A percentile compares a stretch with the other conserved stretches of the same genome.
Conservation (phyloP, 2,329 filamentous ascomycete species). For the Nannizziopsis arthrosporioides region DNA sequence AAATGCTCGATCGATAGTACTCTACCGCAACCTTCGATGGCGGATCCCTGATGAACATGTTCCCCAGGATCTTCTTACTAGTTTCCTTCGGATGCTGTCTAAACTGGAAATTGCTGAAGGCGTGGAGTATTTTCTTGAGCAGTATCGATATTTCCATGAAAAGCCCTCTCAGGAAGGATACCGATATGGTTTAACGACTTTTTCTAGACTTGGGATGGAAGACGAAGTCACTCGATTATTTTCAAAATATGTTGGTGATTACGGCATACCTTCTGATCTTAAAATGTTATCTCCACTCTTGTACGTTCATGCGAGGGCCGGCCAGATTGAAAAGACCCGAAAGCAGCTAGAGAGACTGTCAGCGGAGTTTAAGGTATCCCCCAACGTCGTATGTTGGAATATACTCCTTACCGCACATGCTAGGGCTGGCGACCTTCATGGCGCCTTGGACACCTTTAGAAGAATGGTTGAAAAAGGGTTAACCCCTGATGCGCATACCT, state of each 20-base stretch:
- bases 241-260: constrained; percentile 28
- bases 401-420: constrained; percentile 60
- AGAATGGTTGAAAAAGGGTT: constrained; percentile 42
- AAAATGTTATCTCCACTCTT: constrained; percentile 46
- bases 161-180: constrained; percentile 27
- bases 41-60: constrained; percentile 20
- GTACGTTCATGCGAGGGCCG: constrained; percentile 58
- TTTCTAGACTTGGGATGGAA: constrained; percentile 39
- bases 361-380: constrained; percentile 44
- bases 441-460: constrained; percentile 53
- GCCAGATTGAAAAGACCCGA: constrained; percentile 49
- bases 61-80: constrained; percentile 17
- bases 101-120: constrained; percentile 25
- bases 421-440: constrained; percentile 54
- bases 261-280: constrained; percentile 26
- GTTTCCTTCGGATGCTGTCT: constrained; percentile 21
- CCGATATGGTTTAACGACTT: constrained; percentile 29
- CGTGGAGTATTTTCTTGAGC: constrained; percentile 33
- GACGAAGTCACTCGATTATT: constrained; percentile 36
- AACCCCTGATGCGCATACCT: constrained; percentile 52
- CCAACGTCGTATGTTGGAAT: constrained; percentile 59
- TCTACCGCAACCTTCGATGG: constrained; percentile 34
- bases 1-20: constrained; percentile 24
- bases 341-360: constrained; percentile 52
- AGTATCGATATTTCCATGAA: constrained; percentile 26